These are phyloP conservation scores for Ustilago esculenta DNA, from an alignment of 1,284 basidiomycete genomes.

Conservation along the genomic window DNA sequence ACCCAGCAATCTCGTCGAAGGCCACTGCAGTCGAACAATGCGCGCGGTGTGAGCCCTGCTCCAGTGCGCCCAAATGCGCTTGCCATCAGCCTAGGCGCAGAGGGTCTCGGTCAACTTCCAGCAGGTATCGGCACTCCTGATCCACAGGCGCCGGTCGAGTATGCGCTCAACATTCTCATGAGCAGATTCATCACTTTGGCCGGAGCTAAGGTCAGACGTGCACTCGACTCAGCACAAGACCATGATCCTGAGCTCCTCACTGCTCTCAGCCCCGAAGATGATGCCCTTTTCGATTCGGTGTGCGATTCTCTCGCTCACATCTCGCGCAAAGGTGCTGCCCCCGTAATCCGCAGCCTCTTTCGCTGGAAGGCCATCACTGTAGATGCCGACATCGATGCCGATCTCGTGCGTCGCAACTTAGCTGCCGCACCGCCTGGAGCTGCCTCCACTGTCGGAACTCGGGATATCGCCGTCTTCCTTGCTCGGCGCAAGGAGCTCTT, in stretches of 20 bases:
- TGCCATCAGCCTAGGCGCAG: slow-evolving; percentile 30
- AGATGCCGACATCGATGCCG: slow-evolving; percentile 31
- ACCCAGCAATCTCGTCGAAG: slow-evolving; percentile 16
- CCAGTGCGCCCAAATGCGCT: slow-evolving; percentile 25
- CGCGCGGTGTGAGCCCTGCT: slow-evolving; percentile 10
- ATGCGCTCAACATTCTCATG: slow-evolving; percentile 62
- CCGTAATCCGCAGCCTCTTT: slow-evolving; percentile 85
- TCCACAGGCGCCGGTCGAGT: slow-evolving; percentile 52
- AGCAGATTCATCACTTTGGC: slow-evolving; percentile 56
- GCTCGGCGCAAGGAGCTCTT: slow-evolving; percentile 50
- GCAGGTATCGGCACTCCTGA: slow-evolving; percentile 46
- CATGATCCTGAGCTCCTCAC: slow-evolving; percentile 36
- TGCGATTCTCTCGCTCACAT: slow-evolving; percentile 85
- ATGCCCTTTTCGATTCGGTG: slow-evolving; percentile 81
- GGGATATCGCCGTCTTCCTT: slow-evolving; percentile 45
- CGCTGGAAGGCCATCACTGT: slow-evolving; percentile 75
- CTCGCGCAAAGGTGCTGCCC: slow-evolving; percentile 82
- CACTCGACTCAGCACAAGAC: slow-evolving; percentile 46
- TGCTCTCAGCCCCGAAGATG: slow-evolving; percentile 76
- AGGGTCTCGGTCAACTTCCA: slow-evolving; percentile 47
- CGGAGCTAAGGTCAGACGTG: slow-evolving; percentile 42
- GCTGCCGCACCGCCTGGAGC: slow-evolving; percentile 12
- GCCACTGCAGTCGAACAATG: neutral
- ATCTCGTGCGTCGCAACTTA: slow-evolving; percentile 39
- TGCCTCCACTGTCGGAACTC: slow-evolving; percentile 16